These are phyloP conservation scores for Colletotrichum melonis DNA, from an alignment of 2,329 filamentous ascomycete species.

Conservation along the genomic window DNA sequence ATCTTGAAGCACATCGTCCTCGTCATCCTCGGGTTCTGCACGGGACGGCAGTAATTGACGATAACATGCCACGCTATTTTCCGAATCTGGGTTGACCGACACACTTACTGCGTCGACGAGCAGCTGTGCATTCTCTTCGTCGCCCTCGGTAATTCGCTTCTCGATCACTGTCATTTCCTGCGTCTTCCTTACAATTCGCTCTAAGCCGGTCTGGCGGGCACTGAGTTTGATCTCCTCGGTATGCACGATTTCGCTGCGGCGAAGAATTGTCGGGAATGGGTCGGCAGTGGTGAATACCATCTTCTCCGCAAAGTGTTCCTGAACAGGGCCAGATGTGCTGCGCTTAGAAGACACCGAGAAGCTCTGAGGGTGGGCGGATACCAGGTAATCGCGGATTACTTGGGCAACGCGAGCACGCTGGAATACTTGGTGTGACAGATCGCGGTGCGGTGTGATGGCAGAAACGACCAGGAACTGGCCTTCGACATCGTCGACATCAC, in stretches of 20 bases:
- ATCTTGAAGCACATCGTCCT: constrained; percentile 48
- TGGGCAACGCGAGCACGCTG: constrained; percentile 88
- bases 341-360: constrained; percentile 84
- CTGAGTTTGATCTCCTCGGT: constrained; percentile 74
- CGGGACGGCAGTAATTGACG: constrained; percentile 75
- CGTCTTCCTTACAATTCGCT: constrained; percentile 91
- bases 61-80: constrained; percentile 84
- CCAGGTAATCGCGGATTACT: constrained; percentile 85
- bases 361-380: constrained; percentile 79
- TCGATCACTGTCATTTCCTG: constrained; percentile 84
- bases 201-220: constrained; percentile 87
- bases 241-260: constrained; percentile 85
- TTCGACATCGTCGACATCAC: constrained; percentile 81
- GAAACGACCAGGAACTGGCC: constrained; percentile 91
- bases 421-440: constrained; percentile 85
- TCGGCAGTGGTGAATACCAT: constrained; percentile 85
- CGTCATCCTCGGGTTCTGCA: constrained; percentile 52
- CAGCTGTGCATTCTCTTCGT: constrained; percentile 74
- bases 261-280: constrained; percentile 89
- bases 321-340: constrained; percentile 74
- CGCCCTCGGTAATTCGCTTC: constrained; percentile 77
- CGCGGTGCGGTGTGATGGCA: constrained; percentile 83
- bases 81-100: constrained; percentile 78
- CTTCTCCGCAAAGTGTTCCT: constrained; percentile 86
- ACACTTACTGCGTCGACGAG: constrained; percentile 82